A percentile compares a stretch with the other conserved stretches of the same genome.
These are phyloP conservation scores for Heliosperma pusillum DNA, from an alignment of 148 eudicot species.

Conservation along the genomic window DNA sequence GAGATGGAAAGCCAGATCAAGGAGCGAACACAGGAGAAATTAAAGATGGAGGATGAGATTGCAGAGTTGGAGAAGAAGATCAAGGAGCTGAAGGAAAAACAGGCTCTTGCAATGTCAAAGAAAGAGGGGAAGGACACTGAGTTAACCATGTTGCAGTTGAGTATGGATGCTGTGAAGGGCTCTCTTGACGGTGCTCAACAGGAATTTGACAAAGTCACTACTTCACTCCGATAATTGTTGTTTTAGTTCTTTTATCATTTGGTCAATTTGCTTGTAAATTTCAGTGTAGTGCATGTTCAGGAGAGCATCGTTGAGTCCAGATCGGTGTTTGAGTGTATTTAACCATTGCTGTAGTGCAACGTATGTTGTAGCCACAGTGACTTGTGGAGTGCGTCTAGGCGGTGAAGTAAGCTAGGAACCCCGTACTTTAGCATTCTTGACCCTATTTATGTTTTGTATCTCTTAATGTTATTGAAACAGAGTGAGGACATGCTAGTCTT, in stretches of 20 bases:
- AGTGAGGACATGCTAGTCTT: too few relatives aligned
- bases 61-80: constrained; percentile 41
- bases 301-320: constrained; percentile 12
- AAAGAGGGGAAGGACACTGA: constrained; percentile 38
- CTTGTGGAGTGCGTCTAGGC: constrained; percentile 21
- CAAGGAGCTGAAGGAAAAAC: constrained; percentile 35
- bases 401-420: constrained; percentile 9
- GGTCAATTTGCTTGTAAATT: constrained; percentile 7
- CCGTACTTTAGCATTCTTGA: not conserved
- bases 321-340: not conserved
- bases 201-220: constrained; percentile 36
- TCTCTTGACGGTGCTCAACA: constrained; percentile 20
- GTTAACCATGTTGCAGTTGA: constrained; percentile 30
- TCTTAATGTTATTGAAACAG: too few relatives aligned
- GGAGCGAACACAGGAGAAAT: constrained; percentile 32
- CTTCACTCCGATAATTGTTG: constrained; percentile 31
- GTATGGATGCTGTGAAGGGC: constrained; percentile 21
- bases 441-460: too few relatives aligned
- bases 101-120: constrained; percentile 31
- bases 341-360: constrained; percentile 13
- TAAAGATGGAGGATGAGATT: constrained; percentile 38
- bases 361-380: not conserved
- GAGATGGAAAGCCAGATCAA: constrained; percentile 33
- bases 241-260: not conserved
- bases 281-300: constrained; percentile 20